These are phyloP conservation scores for Parsonsia alboflavescens DNA, from an alignment of 257 asterid genomes.

Conservation along the genomic window DNA sequence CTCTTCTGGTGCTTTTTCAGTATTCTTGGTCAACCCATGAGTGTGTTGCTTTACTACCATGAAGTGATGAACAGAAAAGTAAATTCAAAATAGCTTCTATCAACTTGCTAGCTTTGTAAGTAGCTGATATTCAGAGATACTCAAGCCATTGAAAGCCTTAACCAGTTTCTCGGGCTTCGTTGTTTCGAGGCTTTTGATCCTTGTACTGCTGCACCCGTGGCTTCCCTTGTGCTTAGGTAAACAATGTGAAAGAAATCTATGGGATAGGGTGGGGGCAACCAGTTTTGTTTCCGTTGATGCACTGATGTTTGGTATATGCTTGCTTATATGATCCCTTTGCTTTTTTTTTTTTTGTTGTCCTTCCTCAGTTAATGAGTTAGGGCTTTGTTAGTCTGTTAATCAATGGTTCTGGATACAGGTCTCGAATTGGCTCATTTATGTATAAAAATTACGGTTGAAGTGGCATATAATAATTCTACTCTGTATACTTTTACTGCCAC, in stretches of 20 bases:
- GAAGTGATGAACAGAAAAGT: constrained; percentile 82
- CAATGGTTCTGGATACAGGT: neutral
- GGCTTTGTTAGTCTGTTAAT: neutral
- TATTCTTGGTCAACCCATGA: constrained; percentile 93
- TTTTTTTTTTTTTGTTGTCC: no score
- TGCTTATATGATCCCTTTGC: no score
- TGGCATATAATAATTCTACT: no score
- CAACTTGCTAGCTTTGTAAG: neutral
- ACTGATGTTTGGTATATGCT: no score
- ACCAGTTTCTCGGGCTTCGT: neutral
- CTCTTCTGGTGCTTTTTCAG: constrained; percentile 89
- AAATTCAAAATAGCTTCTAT: neutral
- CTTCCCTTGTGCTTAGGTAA: neutral
- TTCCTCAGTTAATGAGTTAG: neutral
- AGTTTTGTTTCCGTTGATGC: neutral
- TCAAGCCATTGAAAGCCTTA: neutral
- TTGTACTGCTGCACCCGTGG: neutral
- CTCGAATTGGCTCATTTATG: neutral
- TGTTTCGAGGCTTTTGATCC: neutral
- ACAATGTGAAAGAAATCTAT: neutral
- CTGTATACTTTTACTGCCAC: no score
- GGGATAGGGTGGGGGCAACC: neutral
- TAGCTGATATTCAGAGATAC: neutral
- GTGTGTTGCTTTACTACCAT: constrained; percentile 82
- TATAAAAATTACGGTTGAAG: no score